These are phyloP conservation scores for Plasmodium vivax DNA, from an alignment of 169 alveolate genomes.

Conservation along the genomic window DNA sequence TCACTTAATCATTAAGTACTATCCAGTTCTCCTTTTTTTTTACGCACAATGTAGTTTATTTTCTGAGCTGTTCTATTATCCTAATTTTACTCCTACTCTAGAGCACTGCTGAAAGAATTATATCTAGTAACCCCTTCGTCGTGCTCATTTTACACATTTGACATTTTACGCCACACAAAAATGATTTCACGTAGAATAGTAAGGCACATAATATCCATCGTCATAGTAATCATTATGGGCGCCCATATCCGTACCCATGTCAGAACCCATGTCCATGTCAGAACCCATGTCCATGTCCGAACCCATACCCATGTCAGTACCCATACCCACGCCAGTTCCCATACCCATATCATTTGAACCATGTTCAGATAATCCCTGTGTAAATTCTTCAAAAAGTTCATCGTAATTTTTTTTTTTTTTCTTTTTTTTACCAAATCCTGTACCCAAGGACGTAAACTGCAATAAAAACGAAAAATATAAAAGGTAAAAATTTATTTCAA, in stretches of 20 bases:
- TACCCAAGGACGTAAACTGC: background rate
- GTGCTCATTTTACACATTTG: background rate
- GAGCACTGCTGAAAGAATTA: background rate
- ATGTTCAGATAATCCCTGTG: background rate
- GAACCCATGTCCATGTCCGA: too few species aligned
- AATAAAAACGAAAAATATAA: background rate
- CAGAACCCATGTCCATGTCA: too few species aligned
- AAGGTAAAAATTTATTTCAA: background rate
- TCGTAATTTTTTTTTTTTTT: background rate
- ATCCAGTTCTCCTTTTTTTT: background rate
- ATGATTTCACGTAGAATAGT: background rate
- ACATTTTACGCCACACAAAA: background rate
- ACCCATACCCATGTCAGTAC: too few species aligned
- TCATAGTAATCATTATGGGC: background rate
- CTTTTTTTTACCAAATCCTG: background rate
- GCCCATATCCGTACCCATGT: too few species aligned
- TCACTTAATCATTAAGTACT: background rate
- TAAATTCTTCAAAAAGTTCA: background rate
- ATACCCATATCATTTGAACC: background rate
- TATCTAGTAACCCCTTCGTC: background rate
- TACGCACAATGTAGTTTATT: background rate
- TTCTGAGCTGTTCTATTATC: background rate
- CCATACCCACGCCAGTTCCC: background rate
- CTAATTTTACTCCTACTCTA: background rate
- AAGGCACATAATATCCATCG: background rate